Evolutionary conservation across 257 asterid genomes (phyloP).

Genomic region (Scutellaria baicalensis): DNA sequence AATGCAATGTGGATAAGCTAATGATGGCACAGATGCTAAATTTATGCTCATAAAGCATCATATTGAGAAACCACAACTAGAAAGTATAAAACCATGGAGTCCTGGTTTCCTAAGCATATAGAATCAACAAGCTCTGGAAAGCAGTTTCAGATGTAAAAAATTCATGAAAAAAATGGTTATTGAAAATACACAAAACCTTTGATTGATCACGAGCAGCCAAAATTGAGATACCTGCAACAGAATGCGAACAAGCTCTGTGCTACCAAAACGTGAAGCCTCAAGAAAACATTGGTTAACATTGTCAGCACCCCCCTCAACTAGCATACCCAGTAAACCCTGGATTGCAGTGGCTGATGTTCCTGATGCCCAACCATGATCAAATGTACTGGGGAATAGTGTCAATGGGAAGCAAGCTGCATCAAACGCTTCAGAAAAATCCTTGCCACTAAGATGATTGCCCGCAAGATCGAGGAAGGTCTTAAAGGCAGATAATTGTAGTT

Average conservation of each 20-base stretch:
- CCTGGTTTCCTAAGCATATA: too few species aligned
- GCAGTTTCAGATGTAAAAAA: not conserved
- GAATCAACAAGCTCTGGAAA: too few species aligned
- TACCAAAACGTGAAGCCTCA: constrained; percentile 94
- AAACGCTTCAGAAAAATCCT: constrained; percentile 90
- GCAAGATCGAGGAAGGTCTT: constrained; percentile 82
- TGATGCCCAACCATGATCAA: constrained; percentile 94
- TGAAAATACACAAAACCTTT: not conserved
- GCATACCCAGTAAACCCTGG: constrained; percentile 79
- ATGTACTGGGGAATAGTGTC: constrained; percentile 83
- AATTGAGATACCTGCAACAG: constrained; percentile 55
- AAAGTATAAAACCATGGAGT: too few species aligned
- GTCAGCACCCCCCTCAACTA: constrained; percentile 96
- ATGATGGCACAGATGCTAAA: too few species aligned
- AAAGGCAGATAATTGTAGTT: constrained; percentile 78
- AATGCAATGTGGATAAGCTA: too few species aligned
- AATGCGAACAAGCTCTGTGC: constrained; percentile 97
- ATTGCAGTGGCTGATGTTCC: constrained; percentile 82
- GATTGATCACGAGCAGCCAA: not conserved
- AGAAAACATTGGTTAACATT: constrained; percentile 90
- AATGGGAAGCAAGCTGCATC: constrained; percentile 97
- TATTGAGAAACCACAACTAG: too few species aligned
- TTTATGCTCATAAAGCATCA: too few species aligned
- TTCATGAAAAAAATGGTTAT: not conserved
- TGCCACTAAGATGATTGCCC: constrained; percentile 73